A percentile compares a stretch with the other conserved stretches of the same genome.
phyloP scores from a whole-genome alignment of 2,329 filamentous ascomycete genomes.

The Pyrenophora teres region DNA sequence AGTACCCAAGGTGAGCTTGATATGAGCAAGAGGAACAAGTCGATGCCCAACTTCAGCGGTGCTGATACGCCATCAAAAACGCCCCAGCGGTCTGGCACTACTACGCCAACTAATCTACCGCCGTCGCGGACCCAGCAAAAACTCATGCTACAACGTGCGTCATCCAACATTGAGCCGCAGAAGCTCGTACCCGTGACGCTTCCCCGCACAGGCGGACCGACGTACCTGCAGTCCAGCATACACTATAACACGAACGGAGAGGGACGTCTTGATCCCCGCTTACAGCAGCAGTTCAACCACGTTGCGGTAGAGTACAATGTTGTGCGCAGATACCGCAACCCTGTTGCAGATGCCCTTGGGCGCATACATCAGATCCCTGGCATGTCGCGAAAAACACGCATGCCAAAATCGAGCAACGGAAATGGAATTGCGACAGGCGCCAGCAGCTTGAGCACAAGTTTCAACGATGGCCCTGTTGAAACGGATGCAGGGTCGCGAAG shows the following conservation, averaged over 20 bases:
- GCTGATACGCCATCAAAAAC: conserved; percentile 35
- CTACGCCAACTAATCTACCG: conserved; percentile 48
- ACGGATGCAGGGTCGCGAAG: conserved; percentile 32
- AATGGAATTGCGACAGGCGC: conserved; percentile 37
- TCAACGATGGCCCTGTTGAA: conserved; percentile 34
- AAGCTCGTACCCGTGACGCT: conserved; percentile 51
- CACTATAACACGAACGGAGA: conserved; percentile 44
- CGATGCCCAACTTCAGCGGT: conserved; percentile 44
- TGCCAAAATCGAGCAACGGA: conserved; percentile 23
- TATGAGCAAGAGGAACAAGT: conserved; percentile 45
- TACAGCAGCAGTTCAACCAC: conserved; percentile 68
- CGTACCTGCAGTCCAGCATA: conserved; percentile 42
- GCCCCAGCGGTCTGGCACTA: conserved; percentile 43
- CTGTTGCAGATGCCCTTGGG: conserved; percentile 66
- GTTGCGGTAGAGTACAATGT: conserved; percentile 76
- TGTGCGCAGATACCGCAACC: conserved; percentile 72
- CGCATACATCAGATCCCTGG: conserved; percentile 60
- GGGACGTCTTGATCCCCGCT: conserved; percentile 62
- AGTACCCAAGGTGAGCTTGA: conserved; percentile 30
- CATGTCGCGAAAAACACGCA: conserved; percentile 34
- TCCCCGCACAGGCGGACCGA: conserved; percentile 43
- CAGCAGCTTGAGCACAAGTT: conserved; percentile 40
- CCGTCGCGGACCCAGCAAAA: conserved; percentile 74
- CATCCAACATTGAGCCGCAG: conserved; percentile 70
- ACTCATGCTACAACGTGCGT: conserved; percentile 73